These are phyloP conservation scores for Pleoardoris graminearum DNA, from an alignment of 2,329 filamentous ascomycete genomes.

Conservation along the genomic window DNA sequence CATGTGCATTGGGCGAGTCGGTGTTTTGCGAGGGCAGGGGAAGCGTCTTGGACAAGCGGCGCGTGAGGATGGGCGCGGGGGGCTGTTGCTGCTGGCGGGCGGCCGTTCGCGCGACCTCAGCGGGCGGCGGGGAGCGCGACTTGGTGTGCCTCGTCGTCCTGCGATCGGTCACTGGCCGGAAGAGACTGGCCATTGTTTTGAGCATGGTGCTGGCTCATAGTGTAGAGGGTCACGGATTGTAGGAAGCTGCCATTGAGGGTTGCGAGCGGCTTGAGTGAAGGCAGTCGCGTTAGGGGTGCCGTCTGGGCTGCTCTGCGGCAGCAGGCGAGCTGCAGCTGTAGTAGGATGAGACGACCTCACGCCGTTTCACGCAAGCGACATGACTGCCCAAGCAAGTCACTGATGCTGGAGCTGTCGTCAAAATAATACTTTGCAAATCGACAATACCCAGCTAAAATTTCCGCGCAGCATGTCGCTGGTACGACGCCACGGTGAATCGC, in stretches of 20 bases:
- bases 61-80: constrained; percentile 26
- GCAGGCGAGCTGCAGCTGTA: not conserved
- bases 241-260: constrained; percentile 35
- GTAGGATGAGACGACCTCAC: not conserved
- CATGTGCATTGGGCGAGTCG: constrained; percentile 22
- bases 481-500: constrained; percentile 10
- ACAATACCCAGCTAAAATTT: no score
- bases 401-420: no score
- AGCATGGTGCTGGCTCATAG: constrained; percentile 36
- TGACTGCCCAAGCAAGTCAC: no score
- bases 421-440: no score
- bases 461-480: constrained; percentile 1
- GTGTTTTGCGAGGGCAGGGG: constrained; percentile 28
- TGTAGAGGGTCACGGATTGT: constrained; percentile 11
- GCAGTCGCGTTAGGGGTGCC: constrained; percentile 37
- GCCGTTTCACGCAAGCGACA: not conserved
- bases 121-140: constrained; percentile 25
- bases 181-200: constrained; percentile 32
- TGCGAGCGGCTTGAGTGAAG: constrained; percentile 28
- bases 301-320: constrained; percentile 20
- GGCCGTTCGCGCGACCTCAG: constrained; percentile 28
- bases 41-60: constrained; percentile 31
- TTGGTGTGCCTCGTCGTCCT: constrained; percentile 32
- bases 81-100: constrained; percentile 22
- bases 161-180: constrained; percentile 41